phyloP scores from a whole-genome alignment of 2,329 filamentous ascomycete genomes.

The Aspergillus pseudoviridinutans region DNA sequence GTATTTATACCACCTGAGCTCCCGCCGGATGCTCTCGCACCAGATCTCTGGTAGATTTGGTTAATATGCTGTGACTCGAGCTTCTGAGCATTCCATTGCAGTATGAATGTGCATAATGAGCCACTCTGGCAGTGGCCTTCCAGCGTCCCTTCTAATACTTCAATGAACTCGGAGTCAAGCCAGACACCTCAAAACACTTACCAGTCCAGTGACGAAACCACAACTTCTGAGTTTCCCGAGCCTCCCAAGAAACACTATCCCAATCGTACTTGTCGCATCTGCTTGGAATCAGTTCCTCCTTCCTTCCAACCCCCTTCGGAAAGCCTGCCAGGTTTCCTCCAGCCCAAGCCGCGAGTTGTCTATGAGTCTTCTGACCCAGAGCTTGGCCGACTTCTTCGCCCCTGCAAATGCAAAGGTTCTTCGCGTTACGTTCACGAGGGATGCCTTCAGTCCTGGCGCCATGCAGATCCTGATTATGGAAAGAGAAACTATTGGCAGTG shows the following conservation, averaged over 20 bases:
- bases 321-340: conserved; percentile 53
- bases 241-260: conserved; percentile 54
- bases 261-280: conserved; percentile 81
- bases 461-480: conserved; percentile 62
- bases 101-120: conserved; percentile 19
- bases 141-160: conserved; percentile 6
- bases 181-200: conserved; percentile 9
- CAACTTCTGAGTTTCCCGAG: conserved; percentile 10
- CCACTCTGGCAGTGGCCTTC: conserved; percentile 25
- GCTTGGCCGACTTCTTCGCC: conserved; percentile 74
- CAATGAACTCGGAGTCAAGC: conserved; percentile 4
- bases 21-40: background rate
- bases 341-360: conserved; percentile 54
- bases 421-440: conserved; percentile 92
- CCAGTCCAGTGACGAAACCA: conserved; percentile 10
- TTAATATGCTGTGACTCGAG: conserved; percentile 10
- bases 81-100: conserved; percentile 2
- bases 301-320: conserved; percentile 55
- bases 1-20: background rate
- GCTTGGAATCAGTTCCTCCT: conserved; percentile 67
- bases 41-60: conserved; percentile 15
- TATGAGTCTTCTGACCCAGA: conserved; percentile 73
- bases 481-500: conserved; percentile 78
- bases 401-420: conserved; percentile 89
- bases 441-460: conserved; percentile 79